Percentiles rank a stretch among this genome's conserved stretches.
Conservation (phyloP, 225 moss, liverwort and hornwort genomes). For the Marchantia polymorpha region DNA sequence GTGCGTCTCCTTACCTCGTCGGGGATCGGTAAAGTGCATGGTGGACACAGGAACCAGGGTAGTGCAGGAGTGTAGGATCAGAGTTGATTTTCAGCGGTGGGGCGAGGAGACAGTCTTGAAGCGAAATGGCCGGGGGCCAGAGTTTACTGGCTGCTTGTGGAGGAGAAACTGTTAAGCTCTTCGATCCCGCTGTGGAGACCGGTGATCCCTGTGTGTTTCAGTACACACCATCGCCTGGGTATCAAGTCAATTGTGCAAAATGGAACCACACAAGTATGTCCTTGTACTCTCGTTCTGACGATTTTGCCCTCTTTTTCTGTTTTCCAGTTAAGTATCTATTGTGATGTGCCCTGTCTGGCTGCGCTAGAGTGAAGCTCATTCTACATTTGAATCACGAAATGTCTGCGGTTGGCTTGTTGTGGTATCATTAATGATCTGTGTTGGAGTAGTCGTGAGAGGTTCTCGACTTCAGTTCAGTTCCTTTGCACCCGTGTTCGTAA, state of each 20-base stretch:
- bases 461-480: neutral
- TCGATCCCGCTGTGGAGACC: constrained; percentile 85
- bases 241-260: constrained; percentile 93
- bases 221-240: constrained; percentile 83
- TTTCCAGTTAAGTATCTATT: neutral
- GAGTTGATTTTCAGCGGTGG: constrained; percentile 34
- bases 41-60: neutral
- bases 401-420: neutral
- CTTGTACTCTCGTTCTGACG: neutral
- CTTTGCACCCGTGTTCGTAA: neutral
- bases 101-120: constrained; percentile 33
- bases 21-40: neutral
- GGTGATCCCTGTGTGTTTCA: constrained; percentile 94
- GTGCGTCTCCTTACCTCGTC: neutral
- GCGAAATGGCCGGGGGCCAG: constrained; percentile 39
- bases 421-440: neutral
- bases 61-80: neutral
- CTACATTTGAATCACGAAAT: neutral
- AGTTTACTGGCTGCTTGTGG: constrained; percentile 88
- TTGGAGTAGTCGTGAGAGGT: no score
- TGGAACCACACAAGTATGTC: constrained; percentile 98
- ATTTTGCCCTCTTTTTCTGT: neutral
- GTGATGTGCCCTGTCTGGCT: no score
- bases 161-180: constrained; percentile 96
- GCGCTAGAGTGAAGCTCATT: neutral